Evolutionary conservation across 1,284 basidiomycete species (phyloP), one percentile per base, ranked within the genome.

Genomic region (Tremellales sp.): DNA sequence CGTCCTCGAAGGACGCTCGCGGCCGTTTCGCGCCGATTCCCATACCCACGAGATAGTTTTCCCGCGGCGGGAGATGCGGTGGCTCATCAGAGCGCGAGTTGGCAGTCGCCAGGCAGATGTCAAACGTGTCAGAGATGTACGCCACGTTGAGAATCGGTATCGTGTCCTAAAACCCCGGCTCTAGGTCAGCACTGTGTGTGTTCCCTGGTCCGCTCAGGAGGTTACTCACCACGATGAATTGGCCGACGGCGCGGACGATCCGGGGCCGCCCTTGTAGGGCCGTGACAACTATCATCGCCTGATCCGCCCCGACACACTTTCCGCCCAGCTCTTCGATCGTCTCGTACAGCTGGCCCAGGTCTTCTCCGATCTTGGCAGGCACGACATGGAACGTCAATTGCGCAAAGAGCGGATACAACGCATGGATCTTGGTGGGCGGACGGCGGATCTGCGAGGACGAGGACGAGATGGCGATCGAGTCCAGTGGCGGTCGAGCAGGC

Each of bases 331-430:
- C 61, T 16, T 63, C 63, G 24, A 72, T 64, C 26, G 55, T 53
- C 13, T 43, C 18, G 36, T 65, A 65, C 18, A 56, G 44, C 13
- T 40, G 38, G 14, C 39, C 34, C 45, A 93, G 81, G 86, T 61
- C 54, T 26, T 49, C 44, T 28, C 69, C 66, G 14, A 73, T 45
- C 34, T 73, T 73, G n/a, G 65, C 64, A 0, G 68, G 56, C 1
- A 73, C 45, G 27, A 73, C 52, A 40, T 66, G 62, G 33, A 73
- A 64, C 8, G 61, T 47, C 1, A 73, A 47, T 39, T 60, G 57
- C 3, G 68, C 58, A 21, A 73, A 60, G 4, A 72, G 53, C 5
- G 64, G 68, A 29, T 62, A 61, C 2, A 59, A 25, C 8, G 13
- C 6, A 25, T 39, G 37, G 5, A 60, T 43, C 16, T 32, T 22